Base-by-base conservation (phyloP, 2,329 filamentous ascomycete genomes). In the Phialophora verrucosa region DNA sequence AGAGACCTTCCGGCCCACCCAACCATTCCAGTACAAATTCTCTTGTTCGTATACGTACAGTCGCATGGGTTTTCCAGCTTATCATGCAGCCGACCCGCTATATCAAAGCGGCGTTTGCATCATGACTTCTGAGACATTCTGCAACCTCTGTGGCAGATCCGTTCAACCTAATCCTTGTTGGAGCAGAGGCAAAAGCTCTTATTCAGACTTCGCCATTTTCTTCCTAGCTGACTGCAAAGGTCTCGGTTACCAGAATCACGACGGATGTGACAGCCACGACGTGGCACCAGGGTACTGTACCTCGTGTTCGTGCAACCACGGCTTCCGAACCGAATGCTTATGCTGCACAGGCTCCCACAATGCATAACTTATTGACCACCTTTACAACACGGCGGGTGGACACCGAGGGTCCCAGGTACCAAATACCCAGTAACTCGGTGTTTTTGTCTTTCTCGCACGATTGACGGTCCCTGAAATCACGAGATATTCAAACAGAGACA, bases 81-180 rank as follows among this genome's bases (percentile, higher is more conserved):
- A 66, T 62, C 63, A 59, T 66, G 63, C 63, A 65, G 49, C 59
- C 59, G 63, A 65, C 51, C 66, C 66, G 63, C 59, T 50, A 50
- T 42, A 38, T 54, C 47, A 58, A 56, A 51, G 35, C 59, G 51
- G 32, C 32, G 11, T 62, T 63, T 67, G 64, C 67, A 69, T 67
- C 64, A 67, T 67, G 67, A 69, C 59, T 58, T 69, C 67, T 69
- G 67, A 69, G 67, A 69, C 67, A 69, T 69, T 59, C 64, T 67
- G 59, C 64, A 56, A 62, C 54, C 38, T 42, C 14, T n/a, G 17
- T 44, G 17, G 38, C 55, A 51, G 65, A 67, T 67, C 67, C 62
- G 59, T 49, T 17, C 58, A 67, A 67, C 67, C 65, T 62, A 64
- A 67, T 60, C 54, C 59, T 63, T 53, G 38, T 54, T 64, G 44